Conservation (phyloP, 257 asterid genomes). For the Echium plantagineum region DNA sequence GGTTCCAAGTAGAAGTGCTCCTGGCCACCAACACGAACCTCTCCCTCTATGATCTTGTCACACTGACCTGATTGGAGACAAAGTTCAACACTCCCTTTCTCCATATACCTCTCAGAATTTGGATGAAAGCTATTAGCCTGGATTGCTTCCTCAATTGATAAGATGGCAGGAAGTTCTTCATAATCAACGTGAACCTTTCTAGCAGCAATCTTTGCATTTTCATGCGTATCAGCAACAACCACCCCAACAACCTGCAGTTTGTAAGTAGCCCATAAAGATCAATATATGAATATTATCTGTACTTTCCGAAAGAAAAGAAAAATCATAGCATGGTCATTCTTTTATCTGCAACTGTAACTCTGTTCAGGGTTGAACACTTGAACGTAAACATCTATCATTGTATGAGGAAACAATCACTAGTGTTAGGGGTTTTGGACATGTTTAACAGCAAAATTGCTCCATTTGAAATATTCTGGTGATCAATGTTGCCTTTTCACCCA, state of each 20-base stretch:
- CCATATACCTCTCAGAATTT: conserved; percentile 48
- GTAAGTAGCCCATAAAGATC: conserved; percentile 1
- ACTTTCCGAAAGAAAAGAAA: not conserved
- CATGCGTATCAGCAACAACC: conserved; percentile 92
- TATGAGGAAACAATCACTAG: not conserved
- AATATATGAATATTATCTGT: conserved; percentile 5
- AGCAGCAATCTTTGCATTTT: conserved; percentile 84
- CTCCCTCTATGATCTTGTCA: conserved; percentile 78
- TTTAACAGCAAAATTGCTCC: not conserved
- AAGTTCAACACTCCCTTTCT: conserved; percentile 53
- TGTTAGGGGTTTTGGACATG: not conserved
- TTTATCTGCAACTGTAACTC: not conserved
- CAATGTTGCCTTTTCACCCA: too few relatives aligned
- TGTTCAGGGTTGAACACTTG: not conserved
- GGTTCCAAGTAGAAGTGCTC: conserved; percentile 99
- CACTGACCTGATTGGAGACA: conserved; percentile 70
- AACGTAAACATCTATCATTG: too few relatives aligned
- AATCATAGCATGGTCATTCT: not conserved
- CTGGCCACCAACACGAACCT: conserved; percentile 84
- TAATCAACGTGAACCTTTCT: conserved; percentile 65
- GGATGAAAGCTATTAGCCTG: conserved; percentile 67
- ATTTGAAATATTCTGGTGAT: not conserved
- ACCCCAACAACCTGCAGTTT: conserved; percentile 75
- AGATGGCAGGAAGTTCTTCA: conserved; percentile 75
- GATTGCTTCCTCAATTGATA: conserved; percentile 80